Base-by-base conservation (phyloP, 2,329 filamentous ascomycete species). In the Talaromyces albobiverticillius region DNA sequence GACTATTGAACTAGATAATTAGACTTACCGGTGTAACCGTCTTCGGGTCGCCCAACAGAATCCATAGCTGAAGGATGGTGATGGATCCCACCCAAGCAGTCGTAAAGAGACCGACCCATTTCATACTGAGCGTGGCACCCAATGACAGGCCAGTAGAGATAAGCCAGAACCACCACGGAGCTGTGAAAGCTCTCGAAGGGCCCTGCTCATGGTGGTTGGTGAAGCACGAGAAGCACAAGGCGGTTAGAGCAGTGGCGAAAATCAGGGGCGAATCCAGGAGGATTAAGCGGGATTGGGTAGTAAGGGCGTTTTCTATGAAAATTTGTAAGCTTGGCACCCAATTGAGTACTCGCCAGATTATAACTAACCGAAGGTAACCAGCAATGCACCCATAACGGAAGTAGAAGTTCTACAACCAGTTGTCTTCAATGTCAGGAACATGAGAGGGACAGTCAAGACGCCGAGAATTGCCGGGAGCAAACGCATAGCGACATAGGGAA, bases 121-220 rank as follows among this genome's bases (percentile, higher is more conserved):
- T 99, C 67, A 97, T 92, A 76, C 93, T 97, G 58, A 87, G 84
- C 7, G 94, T 97, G 48, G 93, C 87, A 59, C 94, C 94, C 48
- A 99, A 80, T 34, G 88, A 89, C 41, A 99, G 76, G 63, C 94
- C 94, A 42, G 89, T 95, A 69, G 90, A 85, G 54, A 82, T 81
- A 52, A 99, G 82, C 93, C 94, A 99, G 77, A 97, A 96, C 94
- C 94, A 99, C 94, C 94, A 99, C 65, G 85, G 87, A 8, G 88
- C 82, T 61, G 86, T 80, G 76, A 99, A 99, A 18, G 94, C 93
- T 74, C 91, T 89, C 14, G 83, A 79, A 9, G 92, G 92, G 18
- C 94, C 94, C 64, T 91, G 87, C 70, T 99, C 94, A 65, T 99
- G 93, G 71, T 96, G 92, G 74, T 99, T 99, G 55, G 87, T 92